Conservation (phyloP, 179 eudicot genomes). For the Actinidia chinensis region DNA sequence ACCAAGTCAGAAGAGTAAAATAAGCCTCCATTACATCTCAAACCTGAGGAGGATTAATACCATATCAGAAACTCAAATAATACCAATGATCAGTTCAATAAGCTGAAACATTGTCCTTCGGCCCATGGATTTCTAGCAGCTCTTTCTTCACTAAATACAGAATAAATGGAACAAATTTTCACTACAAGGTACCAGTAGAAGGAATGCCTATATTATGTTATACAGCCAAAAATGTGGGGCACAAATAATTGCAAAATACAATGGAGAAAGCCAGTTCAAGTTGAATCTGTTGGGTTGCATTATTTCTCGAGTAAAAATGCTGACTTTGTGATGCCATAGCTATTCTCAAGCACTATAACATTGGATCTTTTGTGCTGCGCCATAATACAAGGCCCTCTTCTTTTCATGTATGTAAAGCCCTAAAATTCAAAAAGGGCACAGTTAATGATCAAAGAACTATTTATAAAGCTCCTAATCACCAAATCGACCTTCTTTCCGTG, state of each 20-base stretch:
- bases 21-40: no score
- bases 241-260: background rate
- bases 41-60: background rate
- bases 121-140: background rate
- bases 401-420: background rate
- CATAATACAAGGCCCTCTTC: background rate
- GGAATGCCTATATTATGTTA: background rate
- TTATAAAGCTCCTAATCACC: conserved; percentile 20
- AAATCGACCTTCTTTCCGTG: conserved; percentile 76
- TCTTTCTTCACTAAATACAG: background rate
- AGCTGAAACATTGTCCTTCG: background rate
- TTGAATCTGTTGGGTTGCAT: conserved; percentile 3
- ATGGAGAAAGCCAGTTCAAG: background rate
- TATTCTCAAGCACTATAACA: background rate
- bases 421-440: background rate
- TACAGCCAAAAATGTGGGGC: conserved; percentile 8
- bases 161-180: background rate
- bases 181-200: background rate
- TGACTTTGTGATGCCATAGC: background rate
- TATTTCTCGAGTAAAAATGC: background rate
- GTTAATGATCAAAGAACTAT: background rate
- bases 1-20: no score
- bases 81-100: background rate
- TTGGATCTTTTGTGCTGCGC: background rate
- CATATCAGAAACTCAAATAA: background rate